phyloP scores from a whole-genome alignment of 1,284 basidiomycete genomes.

The Coniferiporia weirii region DNA sequence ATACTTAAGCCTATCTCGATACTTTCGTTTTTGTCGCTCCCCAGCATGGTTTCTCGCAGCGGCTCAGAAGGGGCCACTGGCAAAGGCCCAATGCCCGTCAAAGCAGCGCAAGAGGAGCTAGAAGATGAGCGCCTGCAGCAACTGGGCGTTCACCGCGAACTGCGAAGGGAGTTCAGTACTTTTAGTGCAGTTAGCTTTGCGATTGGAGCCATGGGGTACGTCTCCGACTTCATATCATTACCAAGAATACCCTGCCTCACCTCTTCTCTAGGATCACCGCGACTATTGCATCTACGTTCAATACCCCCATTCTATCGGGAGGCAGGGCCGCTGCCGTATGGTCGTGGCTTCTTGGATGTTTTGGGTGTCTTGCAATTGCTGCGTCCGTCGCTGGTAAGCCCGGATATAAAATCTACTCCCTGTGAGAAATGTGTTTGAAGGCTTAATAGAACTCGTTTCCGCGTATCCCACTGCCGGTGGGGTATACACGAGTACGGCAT shows the following conservation, averaged over 20 bases:
- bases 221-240: background rate
- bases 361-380: slow-evolving; percentile 21
- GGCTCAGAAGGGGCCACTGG: background rate
- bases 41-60: too few relatives aligned
- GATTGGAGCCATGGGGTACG: slow-evolving; percentile 20
- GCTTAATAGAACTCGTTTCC: slow-evolving; percentile 18
- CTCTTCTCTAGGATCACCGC: slow-evolving; percentile 17
- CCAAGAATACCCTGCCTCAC: background rate
- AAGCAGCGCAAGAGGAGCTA: background rate
- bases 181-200: slow-evolving; percentile 23
- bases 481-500: slow-evolving; percentile 20
- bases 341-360: slow-evolving; percentile 22
- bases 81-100: background rate
- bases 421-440: too few relatives aligned
- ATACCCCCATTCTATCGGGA: slow-evolving; percentile 21
- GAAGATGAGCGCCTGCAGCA: slow-evolving; percentile 17
- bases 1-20: too few relatives aligned
- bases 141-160: slow-evolving; percentile 20
- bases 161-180: slow-evolving; percentile 20
- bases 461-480: slow-evolving; percentile 23
- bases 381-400: slow-evolving; percentile 20
- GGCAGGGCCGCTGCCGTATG: slow-evolving; percentile 22
- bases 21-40: too few relatives aligned
- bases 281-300: slow-evolving; percentile 21
- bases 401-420: background rate